Conservation (phyloP, 208 protist genomes). For the Leishmania arabica region DNA sequence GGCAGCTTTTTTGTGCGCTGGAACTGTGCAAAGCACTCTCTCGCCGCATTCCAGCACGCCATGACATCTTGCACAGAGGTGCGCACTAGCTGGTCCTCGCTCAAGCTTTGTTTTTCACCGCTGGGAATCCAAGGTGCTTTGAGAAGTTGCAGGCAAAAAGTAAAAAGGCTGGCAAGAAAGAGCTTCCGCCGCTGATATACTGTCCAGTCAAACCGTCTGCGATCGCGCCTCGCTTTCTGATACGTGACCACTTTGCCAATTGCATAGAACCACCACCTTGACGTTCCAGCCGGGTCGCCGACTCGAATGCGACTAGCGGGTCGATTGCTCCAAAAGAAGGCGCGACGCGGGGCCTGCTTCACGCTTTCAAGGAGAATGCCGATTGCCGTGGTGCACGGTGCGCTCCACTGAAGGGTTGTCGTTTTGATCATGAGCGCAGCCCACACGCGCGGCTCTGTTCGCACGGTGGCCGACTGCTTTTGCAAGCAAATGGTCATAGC, state of each 20-base stretch:
- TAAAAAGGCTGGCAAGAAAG: slow-evolving; percentile 18
- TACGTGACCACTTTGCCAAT: slow-evolving; percentile 15
- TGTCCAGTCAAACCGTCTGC: slow-evolving; percentile 30
- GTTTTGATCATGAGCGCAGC: slow-evolving; percentile 7
- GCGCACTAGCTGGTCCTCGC: slow-evolving; percentile 15
- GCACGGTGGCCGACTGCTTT: neutral
- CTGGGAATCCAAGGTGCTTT: slow-evolving; percentile 34
- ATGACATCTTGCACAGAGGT: slow-evolving; percentile 24
- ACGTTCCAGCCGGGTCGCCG: neutral
- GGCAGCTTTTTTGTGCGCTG: slow-evolving; percentile 2
- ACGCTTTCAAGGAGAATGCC: slow-evolving; percentile 26
- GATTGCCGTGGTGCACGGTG: slow-evolving; percentile 2
- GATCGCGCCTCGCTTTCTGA: slow-evolving; percentile 7
- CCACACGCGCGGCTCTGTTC: neutral
- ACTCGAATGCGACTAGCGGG: slow-evolving; percentile 8
- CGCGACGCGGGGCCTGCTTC: slow-evolving; percentile 17
- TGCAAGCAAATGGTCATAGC: slow-evolving; percentile 10
- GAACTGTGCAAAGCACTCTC: slow-evolving; percentile 19
- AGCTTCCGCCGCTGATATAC: slow-evolving; percentile 21
- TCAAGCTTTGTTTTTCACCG: neutral
- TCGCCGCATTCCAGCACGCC: slow-evolving; percentile 30
- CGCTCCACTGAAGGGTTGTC: slow-evolving; percentile 4
- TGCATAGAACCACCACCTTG: slow-evolving; percentile 37
- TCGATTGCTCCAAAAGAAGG: slow-evolving; percentile 11
- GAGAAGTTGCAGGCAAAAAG: slow-evolving; percentile 17